Conservation (phyloP, 352 stramenopile species). For the Phytopythium sindhum region DNA sequence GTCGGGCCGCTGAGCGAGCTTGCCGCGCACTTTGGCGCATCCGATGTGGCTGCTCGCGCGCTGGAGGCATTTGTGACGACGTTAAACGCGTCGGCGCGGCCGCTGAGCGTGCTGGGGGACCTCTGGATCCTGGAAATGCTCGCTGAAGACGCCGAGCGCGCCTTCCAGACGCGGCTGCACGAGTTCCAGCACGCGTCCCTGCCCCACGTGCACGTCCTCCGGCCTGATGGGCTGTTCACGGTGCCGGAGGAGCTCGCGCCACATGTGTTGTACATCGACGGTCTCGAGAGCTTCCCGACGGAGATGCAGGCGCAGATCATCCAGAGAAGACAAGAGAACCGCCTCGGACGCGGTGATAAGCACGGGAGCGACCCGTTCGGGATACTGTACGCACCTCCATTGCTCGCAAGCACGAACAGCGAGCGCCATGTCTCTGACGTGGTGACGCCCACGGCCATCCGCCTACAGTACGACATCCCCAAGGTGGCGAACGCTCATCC, state of each 20-base stretch:
- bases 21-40: slow-evolving; percentile 34
- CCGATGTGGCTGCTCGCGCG: slow-evolving; percentile 10
- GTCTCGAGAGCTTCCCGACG: slow-evolving; percentile 70
- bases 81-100: slow-evolving; percentile 7
- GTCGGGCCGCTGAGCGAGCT: slow-evolving; percentile 28
- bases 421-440: slow-evolving; percentile 12
- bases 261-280: slow-evolving; percentile 60
- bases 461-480: slow-evolving; percentile 59
- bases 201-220: slow-evolving; percentile 33
- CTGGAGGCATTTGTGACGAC: slow-evolving; percentile 18
- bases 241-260: slow-evolving; percentile 33
- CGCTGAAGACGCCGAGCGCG: slow-evolving; percentile 36
- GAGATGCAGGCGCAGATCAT: slow-evolving; percentile 55
- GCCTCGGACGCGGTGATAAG: slow-evolving; percentile 2
- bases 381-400: slow-evolving; percentile 17
- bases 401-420: slow-evolving; percentile 8
- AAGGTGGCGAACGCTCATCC: slow-evolving; percentile 17
- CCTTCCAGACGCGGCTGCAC: slow-evolving; percentile 54
- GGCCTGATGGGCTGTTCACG: slow-evolving; percentile 29
- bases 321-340: slow-evolving; percentile 9
- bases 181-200: slow-evolving; percentile 35
- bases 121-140: slow-evolving; percentile 40
- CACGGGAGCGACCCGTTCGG: slow-evolving; percentile 36
- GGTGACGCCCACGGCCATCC: slow-evolving; percentile 43
- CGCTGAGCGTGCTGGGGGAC: slow-evolving; percentile 32